Base-by-base conservation (phyloP, 1,284 basidiomycete species). In the Rhodotorula glutinis region DNA sequence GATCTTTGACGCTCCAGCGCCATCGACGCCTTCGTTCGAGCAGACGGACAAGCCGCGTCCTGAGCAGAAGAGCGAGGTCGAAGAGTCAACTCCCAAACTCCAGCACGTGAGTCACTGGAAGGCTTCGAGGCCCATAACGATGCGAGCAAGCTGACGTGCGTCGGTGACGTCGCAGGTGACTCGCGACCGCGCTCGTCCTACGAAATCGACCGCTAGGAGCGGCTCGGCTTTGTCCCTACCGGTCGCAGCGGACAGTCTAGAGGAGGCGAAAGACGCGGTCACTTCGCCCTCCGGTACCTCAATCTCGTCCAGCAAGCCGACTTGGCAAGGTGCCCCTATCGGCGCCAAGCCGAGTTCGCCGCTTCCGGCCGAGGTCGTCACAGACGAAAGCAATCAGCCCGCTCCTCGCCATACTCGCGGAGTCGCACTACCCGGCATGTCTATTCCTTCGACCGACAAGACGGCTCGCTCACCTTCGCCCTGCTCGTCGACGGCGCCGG, bases 341-440 rank as follows among this genome's bases (percentile, higher is more conserved):
- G 46, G 57, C 11, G 66, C 57, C 41, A 30, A 46, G 10, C 10
- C 57, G 9, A 16, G 8, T 17, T 60, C 59, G 14, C 21, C 57
- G 7, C 41, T 57, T 0, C 41, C 43, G 29, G 49, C 21, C 3
- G 16, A 29, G 23, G 13, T 23, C 4, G 47, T 38, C 2, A 17
- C 29, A 23, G 49, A 43, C 3, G 58, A 55, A 3, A 59, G 57
- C 9, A 3, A 51, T 8, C 43, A 47, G 44, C 43, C 41, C 19
- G 58, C 57, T 5, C 23, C 30, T 2, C 63, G 63, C 11, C 58
- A 64, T 53, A 62, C 57, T 4, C 69, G 69, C 27, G 66, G 69
- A 19, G 56, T 66, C 38, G 69, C 69, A 21, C 47, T 73, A 1
- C 71, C 71, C 21, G 69, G 71, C 33, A 29, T 73, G 8, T 49